phyloP scores from a whole-genome alignment of 805 yeast genomes.

The Ogataea chonburiensis region DNA sequence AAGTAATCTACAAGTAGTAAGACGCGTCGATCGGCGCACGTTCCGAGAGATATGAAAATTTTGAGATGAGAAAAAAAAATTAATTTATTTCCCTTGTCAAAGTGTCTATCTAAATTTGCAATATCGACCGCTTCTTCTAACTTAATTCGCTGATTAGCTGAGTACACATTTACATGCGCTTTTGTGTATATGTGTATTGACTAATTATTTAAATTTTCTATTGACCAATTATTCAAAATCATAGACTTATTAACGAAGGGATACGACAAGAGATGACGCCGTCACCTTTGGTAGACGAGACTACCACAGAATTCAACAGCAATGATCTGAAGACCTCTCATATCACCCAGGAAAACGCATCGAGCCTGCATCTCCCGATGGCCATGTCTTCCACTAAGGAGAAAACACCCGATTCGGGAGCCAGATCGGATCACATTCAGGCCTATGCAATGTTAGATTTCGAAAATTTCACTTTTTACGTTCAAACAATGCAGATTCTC shows the following conservation, averaged over 20 bases:
- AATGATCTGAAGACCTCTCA: not conserved
- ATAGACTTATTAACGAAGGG: conserved; percentile 1
- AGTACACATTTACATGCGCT: conserved; percentile 8
- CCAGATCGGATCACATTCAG: conserved; percentile 39
- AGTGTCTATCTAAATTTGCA: conserved; percentile 1
- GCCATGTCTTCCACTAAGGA: conserved; percentile 38
- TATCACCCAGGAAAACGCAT: conserved; percentile 15
- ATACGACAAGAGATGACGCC: conserved; percentile 4
- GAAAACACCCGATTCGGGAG: conserved; percentile 5
- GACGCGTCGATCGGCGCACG: conserved; percentile 12
- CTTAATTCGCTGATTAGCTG: conserved; percentile 1
- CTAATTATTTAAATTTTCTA: not conserved
- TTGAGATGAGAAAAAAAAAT: conserved; percentile 8
- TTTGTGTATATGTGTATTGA: conserved; percentile 8
- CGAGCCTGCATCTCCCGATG: conserved; percentile 19
- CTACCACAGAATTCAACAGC: not conserved
- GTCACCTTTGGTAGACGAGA: conserved; percentile 6
- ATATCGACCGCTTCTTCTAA: not conserved
- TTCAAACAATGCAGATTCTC: conserved; percentile 91
- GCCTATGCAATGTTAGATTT: conserved; percentile 83
- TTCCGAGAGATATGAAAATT: conserved; percentile 7
- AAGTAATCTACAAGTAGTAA: not conserved
- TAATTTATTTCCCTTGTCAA: conserved; percentile 3
- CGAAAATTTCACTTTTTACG: conserved; percentile 90
- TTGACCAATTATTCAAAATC: conserved; percentile 2